Evolutionary conservation across 345 rosid species (phyloP), one percentile per base, ranked within the genome.

Genomic region (Raphanus raphanistrum): DNA sequence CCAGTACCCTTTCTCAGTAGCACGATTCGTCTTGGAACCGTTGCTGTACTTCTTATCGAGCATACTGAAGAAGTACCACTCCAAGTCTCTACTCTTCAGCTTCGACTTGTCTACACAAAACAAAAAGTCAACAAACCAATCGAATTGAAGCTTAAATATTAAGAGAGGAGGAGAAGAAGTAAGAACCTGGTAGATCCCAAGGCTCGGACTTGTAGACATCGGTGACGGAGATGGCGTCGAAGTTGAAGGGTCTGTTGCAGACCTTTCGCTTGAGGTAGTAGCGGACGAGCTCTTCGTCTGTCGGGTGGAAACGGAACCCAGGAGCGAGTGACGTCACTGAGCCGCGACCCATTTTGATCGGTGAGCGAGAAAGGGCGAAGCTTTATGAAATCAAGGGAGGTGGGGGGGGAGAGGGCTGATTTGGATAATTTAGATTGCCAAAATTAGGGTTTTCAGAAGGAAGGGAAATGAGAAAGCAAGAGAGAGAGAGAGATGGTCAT

Each of bases 1-100:
- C 99, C 99, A 95, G 70, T 95, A 95, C 0, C 99, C 99, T 76
- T 84, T 88, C 84, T 92, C 98, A 1, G 98, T 95, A 0, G 99
- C 99, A 63, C 99, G 85, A 76, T 95, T 95, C 26, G 98, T 92
- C 88, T 87, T 90, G 0, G 90, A 88, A 5, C 98, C 98, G 72
- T 95, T 92, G 0, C 90, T 83, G 71, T 92, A 91, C 82, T 95
- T 95, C 86, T 83, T 95, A 82, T 92, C 99, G 71, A 91, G 68
- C 74, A 73, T 78, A 76, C 97, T 92, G 38, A 90, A 95, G 79
- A 95, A 95, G 72, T 91, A 95, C 99, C 99, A 95, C 79, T 95
- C 98, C 81, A 90, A 83, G 84, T 92, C 99, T 84, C 97, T 88
- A 43, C 84, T 88, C 81, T 91, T 91, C 86, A 95, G 81, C 86